Base-by-base conservation (phyloP, 2,329 filamentous ascomycete species). In the Beauveria asiatica region DNA sequence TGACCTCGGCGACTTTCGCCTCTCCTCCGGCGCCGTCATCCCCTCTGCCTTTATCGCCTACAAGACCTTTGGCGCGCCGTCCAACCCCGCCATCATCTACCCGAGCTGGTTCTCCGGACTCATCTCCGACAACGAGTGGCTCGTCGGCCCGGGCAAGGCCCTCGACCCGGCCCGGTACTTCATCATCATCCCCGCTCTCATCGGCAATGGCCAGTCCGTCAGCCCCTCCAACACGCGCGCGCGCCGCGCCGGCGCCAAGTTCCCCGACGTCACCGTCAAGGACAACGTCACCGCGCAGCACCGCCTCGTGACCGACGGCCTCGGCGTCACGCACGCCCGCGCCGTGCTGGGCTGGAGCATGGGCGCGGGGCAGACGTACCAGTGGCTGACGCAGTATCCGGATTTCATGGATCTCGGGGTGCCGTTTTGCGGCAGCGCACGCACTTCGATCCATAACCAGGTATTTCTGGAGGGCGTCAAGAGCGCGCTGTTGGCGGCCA, bases 51-150 rank as follows among this genome's bases (percentile, higher is more conserved):
- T 83, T 67, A 83, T 93, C 58, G 87, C 88, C 17, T 93, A 90
- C 77, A 91, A 88, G 72, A 90, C 88, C 0, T 87, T 88, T 65
- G 89, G 89, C 21, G 76, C 85, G 60, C 70, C 81, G 0, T 79
- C 75, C 0, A 77, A 75, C 6, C 88, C 88, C 8, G 84, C 84
- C 2, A 82, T 92, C 61, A 81, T 92, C 62, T 92, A 92, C 67
- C 89, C 89, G 2, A 85, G 85, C 2, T 92, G 89, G 89, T 92
- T 86, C 70, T 72, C 70, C 57, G 72, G 71, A 74, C 76, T 73
- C 3, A 89, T 92, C 63, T 75, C 79, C 2, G 85, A 89, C 67
- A 92, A 92, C 62, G 79, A 88, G 69, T 92, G 89, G 89, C 80
- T 92, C 11, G 80, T 90, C 46, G 86, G 87, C 13, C 70, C 80